These are phyloP conservation scores for Phytophthora foliorum DNA, from an alignment of 352 stramenopile genomes.

Conservation along the genomic window DNA sequence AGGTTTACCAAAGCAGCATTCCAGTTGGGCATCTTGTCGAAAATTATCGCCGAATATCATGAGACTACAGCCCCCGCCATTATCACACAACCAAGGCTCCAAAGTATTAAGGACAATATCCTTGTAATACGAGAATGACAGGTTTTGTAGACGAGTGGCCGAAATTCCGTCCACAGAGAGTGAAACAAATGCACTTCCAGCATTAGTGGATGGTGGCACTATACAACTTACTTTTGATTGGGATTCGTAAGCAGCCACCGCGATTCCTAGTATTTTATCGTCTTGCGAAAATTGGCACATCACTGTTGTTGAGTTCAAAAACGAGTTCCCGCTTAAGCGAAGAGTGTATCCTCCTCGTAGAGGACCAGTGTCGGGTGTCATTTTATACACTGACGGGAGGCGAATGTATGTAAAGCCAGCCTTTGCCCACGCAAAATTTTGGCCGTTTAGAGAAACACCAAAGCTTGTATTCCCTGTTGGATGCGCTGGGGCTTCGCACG, in stretches of 20 bases:
- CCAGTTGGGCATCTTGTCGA: conserved; percentile 35
- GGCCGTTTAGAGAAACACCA: conserved; percentile 71
- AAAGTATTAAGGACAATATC: conserved; percentile 47
- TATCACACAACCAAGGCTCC: conserved; percentile 58
- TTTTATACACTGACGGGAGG: conserved; percentile 55
- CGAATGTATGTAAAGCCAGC: conserved; percentile 59
- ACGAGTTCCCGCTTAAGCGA: conserved; percentile 41
- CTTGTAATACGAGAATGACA: conserved; percentile 49
- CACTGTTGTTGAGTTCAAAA: conserved; percentile 32
- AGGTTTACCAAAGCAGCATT: conserved; percentile 63
- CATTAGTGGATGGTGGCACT: conserved; percentile 17
- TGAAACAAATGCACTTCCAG: conserved; percentile 29
- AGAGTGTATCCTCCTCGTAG: conserved; percentile 45
- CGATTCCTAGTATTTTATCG: not conserved
- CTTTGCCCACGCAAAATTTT: conserved; percentile 52
- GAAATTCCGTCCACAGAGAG: conserved; percentile 44
- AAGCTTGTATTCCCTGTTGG: conserved; percentile 39
- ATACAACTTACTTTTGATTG: conserved; percentile 30
- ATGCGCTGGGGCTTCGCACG: conserved; percentile 66
- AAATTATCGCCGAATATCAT: conserved; percentile 46
- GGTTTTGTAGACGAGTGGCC: conserved; percentile 18
- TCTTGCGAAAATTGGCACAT: conserved; percentile 43
- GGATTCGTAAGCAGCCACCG: conserved; percentile 32
- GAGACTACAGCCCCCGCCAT: conserved; percentile 40
- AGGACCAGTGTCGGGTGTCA: conserved; percentile 49